Conservation (phyloP, 306 rosid species). For the Leucaena leucocephala region DNA sequence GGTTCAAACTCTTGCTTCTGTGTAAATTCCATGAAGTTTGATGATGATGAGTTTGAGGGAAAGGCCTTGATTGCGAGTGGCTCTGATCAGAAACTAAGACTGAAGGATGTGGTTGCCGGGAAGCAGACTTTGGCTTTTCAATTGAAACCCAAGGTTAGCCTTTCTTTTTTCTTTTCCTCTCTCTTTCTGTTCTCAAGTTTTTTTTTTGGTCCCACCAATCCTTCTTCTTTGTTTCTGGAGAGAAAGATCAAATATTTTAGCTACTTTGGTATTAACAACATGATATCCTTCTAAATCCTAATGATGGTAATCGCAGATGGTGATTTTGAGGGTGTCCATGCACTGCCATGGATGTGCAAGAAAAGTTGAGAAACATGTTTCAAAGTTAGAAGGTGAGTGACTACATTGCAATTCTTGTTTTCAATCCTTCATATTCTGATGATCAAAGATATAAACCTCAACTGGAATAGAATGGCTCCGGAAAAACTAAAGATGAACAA, state of each 20-base stretch:
- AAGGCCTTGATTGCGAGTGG: constrained; percentile 53
- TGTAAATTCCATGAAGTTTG: constrained; percentile 53
- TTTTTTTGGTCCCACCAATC: background rate
- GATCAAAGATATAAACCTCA: constrained; percentile 16
- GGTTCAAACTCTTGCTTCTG: constrained; percentile 71
- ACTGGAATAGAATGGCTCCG: background rate
- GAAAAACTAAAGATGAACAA: background rate
- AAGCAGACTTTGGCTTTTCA: constrained; percentile 90
- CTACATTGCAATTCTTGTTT: background rate
- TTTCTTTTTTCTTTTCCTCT: background rate
- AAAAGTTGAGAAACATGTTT: constrained; percentile 84
- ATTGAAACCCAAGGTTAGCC: constrained; percentile 76
- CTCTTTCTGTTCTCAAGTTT: constrained; percentile 1
- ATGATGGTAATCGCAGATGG: constrained; percentile 58
- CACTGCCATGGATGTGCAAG: constrained; percentile 93
- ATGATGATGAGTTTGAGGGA: constrained; percentile 61
- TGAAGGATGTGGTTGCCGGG: constrained; percentile 78
- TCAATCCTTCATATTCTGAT: background rate
- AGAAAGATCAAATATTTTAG: background rate
- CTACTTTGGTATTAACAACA: constrained; percentile 3
- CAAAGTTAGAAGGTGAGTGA: constrained; percentile 77
- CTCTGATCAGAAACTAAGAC: constrained; percentile 50
- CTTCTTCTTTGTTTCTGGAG: constrained; percentile 5
- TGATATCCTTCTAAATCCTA: constrained; percentile 4
- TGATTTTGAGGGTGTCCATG: constrained; percentile 84